Evolutionary conservation across 1,139 yeast genomes (phyloP).

Genomic region (Saccharomycopsis hybrid): DNA sequence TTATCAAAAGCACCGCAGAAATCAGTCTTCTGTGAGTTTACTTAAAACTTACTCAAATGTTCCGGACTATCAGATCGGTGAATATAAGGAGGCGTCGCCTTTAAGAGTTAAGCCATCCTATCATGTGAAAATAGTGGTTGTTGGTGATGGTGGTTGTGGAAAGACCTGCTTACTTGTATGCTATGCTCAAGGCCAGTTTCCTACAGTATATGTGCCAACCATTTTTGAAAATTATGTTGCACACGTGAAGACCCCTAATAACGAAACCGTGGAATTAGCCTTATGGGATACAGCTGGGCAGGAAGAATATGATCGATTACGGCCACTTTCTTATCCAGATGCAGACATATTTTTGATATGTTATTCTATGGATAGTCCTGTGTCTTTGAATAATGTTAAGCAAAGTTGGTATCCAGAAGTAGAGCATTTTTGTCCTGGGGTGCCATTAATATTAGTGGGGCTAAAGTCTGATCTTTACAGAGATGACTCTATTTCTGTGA

Average conservation of each 20-base stretch:
- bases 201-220: constrained; percentile 76
- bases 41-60: constrained; percentile 16
- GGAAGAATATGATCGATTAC: constrained; percentile 78
- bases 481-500: constrained; percentile 27
- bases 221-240: constrained; percentile 82
- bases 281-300: constrained; percentile 96
- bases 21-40: constrained; percentile 18
- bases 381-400: constrained; percentile 63
- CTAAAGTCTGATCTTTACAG: constrained; percentile 62
- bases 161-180: constrained; percentile 80
- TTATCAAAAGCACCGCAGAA: constrained; percentile 17
- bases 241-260: constrained; percentile 47
- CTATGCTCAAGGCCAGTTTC: constrained; percentile 76
- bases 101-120: constrained; percentile 19
- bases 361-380: constrained; percentile 60
- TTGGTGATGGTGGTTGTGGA: constrained; percentile 95
- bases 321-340: constrained; percentile 82
- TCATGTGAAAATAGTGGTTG: constrained; percentile 59
- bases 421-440: constrained; percentile 71
- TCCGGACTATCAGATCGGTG: constrained; percentile 16
- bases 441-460: constrained; percentile 74
- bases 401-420: constrained; percentile 90
- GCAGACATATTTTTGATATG: constrained; percentile 71
- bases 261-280: constrained; percentile 58
- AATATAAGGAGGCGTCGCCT: constrained; percentile 6